These are phyloP conservation scores for Balansia obtecta DNA, from an alignment of 2,329 filamentous ascomycete species.

Conservation along the genomic window DNA sequence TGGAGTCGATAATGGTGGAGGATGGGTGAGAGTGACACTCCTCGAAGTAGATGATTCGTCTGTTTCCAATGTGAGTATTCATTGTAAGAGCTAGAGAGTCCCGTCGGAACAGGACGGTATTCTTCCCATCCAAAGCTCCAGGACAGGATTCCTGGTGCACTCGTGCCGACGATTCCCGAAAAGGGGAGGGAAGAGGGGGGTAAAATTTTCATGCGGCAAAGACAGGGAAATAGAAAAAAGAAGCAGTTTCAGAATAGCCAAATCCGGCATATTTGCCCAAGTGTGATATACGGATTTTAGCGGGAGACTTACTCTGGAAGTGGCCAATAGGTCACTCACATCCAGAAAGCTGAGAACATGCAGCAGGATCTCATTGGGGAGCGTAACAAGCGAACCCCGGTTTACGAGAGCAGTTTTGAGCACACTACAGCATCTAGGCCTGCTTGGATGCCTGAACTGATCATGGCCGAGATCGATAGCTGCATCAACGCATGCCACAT, in stretches of 20 bases:
- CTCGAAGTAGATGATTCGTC: constrained; percentile 50
- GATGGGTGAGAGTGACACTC: constrained; percentile 50
- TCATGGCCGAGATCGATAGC: neutral
- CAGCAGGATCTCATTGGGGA: constrained; percentile 45
- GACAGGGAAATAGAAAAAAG: neutral
- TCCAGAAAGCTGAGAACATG: constrained; percentile 44
- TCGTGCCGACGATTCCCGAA: too few relatives aligned
- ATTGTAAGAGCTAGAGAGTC: neutral
- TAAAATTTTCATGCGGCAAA: too few relatives aligned
- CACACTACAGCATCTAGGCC: neutral
- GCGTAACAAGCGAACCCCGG: constrained; percentile 20
- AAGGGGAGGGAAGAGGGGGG: too few relatives aligned
- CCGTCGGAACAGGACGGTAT: too few relatives aligned
- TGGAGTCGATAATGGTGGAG: constrained; percentile 51
- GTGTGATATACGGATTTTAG: neutral
- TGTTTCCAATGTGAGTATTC: constrained; percentile 17
- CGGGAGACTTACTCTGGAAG: constrained; percentile 37
- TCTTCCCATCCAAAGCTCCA: too few relatives aligned
- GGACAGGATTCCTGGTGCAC: too few relatives aligned
- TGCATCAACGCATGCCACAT: neutral
- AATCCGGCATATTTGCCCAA: neutral
- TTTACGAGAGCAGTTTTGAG: neutral
- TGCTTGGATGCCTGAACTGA: neutral
- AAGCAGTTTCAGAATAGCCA: neutral
- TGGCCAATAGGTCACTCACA: constrained; percentile 41